A percentile compares a stretch with the other conserved stretches of the same genome.
phyloP scores from a whole-genome alignment of 495 filamentous ascomycete genomes.

The Daldinia grandis region DNA sequence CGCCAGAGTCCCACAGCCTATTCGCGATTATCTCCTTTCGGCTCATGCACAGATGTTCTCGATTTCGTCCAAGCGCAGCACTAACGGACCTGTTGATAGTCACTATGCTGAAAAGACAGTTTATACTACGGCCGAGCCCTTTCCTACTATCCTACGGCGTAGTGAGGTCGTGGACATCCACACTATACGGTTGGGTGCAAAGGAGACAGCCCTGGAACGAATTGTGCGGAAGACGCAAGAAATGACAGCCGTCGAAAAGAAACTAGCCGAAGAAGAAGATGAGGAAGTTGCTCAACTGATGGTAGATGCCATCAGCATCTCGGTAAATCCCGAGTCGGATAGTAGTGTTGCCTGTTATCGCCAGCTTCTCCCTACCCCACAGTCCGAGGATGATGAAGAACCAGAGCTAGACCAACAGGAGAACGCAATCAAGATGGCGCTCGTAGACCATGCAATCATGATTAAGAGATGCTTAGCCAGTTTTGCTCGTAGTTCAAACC shows the following conservation, averaged over 20 bases:
- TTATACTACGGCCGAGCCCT: slow-evolving; percentile 83
- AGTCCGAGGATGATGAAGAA: slow-evolving; percentile 57
- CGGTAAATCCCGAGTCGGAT: slow-evolving; percentile 72
- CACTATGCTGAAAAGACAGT: slow-evolving; percentile 88
- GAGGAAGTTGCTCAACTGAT: slow-evolving; percentile 65
- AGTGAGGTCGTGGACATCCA: slow-evolving; percentile 79
- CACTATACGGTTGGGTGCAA: slow-evolving; percentile 71
- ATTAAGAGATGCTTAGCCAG: slow-evolving; percentile 83
- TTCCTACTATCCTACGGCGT: slow-evolving; percentile 89
- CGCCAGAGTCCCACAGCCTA: slow-evolving; percentile 79
- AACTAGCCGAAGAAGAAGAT: slow-evolving; percentile 75
- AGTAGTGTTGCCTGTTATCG: slow-evolving; percentile 79
- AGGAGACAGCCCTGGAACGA: slow-evolving; percentile 91
- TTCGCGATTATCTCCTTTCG: slow-evolving; percentile 84
- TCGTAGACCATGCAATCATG: slow-evolving; percentile 87
- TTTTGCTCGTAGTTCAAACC: slow-evolving; percentile 68
- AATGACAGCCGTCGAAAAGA: slow-evolving; percentile 75
- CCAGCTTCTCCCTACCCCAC: slow-evolving; percentile 66
- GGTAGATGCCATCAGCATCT: slow-evolving; percentile 75
- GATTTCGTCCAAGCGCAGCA: slow-evolving; percentile 71
- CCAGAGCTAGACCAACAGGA: slow-evolving; percentile 72
- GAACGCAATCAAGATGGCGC: slow-evolving; percentile 82
- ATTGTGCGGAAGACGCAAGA: slow-evolving; percentile 91
- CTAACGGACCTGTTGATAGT: slow-evolving; percentile 67
- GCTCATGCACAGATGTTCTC: slow-evolving; percentile 77